A percentile compares a stretch with the other conserved stretches of the same genome.
These are phyloP conservation scores for Trichoderma pleuroti DNA, from an alignment of 2,329 filamentous ascomycete species.

Conservation along the genomic window DNA sequence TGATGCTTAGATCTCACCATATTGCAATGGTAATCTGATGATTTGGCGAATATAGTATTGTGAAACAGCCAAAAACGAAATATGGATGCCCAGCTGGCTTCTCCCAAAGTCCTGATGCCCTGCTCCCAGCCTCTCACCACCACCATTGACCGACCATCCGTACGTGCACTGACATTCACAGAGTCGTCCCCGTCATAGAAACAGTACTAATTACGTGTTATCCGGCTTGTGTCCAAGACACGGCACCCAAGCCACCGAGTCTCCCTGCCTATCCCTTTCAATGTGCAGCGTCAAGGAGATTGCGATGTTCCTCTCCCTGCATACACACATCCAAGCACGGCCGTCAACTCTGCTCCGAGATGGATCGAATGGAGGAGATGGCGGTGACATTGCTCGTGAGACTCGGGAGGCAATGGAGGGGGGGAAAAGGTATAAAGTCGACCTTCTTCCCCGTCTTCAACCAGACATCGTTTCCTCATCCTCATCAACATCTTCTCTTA, in stretches of 20 bases:
- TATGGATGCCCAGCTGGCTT: background rate
- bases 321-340: background rate
- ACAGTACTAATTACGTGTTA: background rate
- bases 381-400: background rate
- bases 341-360: background rate
- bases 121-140: background rate
- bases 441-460: background rate
- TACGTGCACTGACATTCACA: background rate
- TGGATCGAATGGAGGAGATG: background rate
- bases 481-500: background rate
- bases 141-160: background rate
- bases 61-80: background rate
- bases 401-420: background rate
- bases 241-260: background rate
- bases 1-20: background rate
- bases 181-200: background rate
- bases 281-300: background rate
- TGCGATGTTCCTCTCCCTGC: conserved; percentile 8
- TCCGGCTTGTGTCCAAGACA: background rate
- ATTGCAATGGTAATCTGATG: background rate
- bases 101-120: background rate
- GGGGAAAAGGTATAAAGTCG: background rate
- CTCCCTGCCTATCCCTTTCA: conserved; percentile 13
- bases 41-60: background rate
- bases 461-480: background rate